A percentile compares a stretch with the other conserved stretches of the same genome.
Evolutionary conservation across 495 filamentous ascomycete genomes (phyloP).

Genomic region (Neurospora sp.): DNA sequence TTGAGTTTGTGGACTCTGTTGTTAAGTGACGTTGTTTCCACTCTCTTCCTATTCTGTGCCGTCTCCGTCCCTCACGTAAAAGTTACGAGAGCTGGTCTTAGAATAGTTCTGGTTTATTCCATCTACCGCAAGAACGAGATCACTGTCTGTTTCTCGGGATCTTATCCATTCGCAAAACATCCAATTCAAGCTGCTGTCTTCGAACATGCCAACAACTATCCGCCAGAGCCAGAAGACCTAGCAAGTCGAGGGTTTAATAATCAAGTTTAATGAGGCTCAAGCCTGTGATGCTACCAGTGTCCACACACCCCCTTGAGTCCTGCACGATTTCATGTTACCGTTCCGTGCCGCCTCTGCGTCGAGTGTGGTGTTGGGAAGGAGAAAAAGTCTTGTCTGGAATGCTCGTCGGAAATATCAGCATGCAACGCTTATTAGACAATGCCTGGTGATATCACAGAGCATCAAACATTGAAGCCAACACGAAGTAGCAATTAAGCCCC

Average conservation of each 20-base stretch:
- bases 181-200: neutral
- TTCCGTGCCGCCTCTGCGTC: neutral
- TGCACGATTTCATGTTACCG: neutral
- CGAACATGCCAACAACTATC: neutral
- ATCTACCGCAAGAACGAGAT: neutral
- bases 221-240: neutral
- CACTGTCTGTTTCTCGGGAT: neutral
- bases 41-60: too few relatives aligned
- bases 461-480: neutral
- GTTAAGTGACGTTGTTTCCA: too few relatives aligned
- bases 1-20: too few relatives aligned
- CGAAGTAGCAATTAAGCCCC: neutral
- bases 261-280: neutral
- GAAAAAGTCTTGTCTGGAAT: neutral
- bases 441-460: neutral
- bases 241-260: neutral
- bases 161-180: neutral
- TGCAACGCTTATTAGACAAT: neutral
- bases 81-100: neutral
- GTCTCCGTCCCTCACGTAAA: neutral
- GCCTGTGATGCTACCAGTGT: neutral
- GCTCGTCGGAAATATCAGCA: neutral
- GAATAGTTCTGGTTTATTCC: neutral
- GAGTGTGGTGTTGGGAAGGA: neutral
- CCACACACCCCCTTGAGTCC: neutral